Base-by-base conservation (phyloP, 1,284 basidiomycete species). In the Sporisorium graminicola region DNA sequence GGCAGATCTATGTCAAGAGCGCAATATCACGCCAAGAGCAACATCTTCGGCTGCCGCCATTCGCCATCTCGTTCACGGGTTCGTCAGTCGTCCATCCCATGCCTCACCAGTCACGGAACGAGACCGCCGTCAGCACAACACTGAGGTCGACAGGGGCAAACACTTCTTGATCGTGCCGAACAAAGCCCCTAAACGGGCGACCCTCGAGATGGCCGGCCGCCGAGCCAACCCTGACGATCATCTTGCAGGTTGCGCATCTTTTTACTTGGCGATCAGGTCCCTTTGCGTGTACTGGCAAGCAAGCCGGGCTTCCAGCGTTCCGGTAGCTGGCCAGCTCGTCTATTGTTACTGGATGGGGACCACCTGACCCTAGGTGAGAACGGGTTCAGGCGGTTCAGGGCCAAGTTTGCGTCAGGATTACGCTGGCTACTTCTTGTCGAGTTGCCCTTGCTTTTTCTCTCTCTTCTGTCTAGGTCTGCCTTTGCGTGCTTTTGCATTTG, bases 141-240 rank as follows among this genome's bases (percentile, higher is more conserved):
- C n/a, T n/a, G 22, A 14, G 35, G 46, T 47, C 24, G 46, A 47
- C 46, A 47, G 46, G 46, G 46, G 46, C 46, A 37, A 37, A 14
- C 9, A 3, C 8, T 37, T 37, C 35, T 14, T 37, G 26, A 47
- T 29, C 24, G 14, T 47, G 46, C 46, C 46, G 46, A 47, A 22
- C 14, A n/a, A n/a, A 26, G 46, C 46, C 46, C 46, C 46, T 47
- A 18, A 47, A 46, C 5, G 10, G 3, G 47, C 16, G 47, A 29
- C 18, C 27, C 6, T 49, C 18, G 16, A n/a, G 47, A 31, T 18
- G 47, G 4, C 18, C 46, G 46, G n/a, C 20, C 8, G 14, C 27
- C 26, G 22, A 18, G 46, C 27, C 47, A 27, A 49, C 16, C 47
- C 27, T 31, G 47, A 49, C 18, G 26, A 49, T 49, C 47, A 31